Conservation (phyloP, 306 rosid genomes). For the Lathyrus aphaca region DNA sequence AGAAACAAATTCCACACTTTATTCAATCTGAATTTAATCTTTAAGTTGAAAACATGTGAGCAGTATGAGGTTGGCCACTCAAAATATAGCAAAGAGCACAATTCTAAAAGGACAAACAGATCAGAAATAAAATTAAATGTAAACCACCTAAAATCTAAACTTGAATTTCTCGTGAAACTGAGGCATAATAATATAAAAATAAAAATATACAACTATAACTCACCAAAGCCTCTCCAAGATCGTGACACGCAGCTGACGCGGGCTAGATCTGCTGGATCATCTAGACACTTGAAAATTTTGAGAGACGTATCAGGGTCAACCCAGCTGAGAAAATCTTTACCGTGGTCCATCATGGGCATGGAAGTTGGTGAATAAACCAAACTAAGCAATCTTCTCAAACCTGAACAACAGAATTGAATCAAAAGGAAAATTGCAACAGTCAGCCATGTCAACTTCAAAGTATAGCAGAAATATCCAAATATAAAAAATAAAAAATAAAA, state of each 20-base stretch:
- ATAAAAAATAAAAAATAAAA: neutral
- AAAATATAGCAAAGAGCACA: constrained; percentile 19
- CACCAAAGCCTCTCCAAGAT: constrained; percentile 69
- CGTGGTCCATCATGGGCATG: constrained; percentile 44
- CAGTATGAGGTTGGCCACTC: constrained; percentile 10
- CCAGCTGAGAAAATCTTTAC: constrained; percentile 54
- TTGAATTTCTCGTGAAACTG: constrained; percentile 14
- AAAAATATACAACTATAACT: constrained; percentile 51
- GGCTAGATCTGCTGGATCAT: constrained; percentile 65
- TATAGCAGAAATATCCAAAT: constrained; percentile 18
- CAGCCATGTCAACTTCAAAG: constrained; percentile 27
- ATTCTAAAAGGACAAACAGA: constrained; percentile 1
- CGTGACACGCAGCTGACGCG: constrained; percentile 66
- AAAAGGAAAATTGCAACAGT: constrained; percentile 29
- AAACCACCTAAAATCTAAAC: constrained; percentile 13
- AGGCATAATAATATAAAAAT: neutral
- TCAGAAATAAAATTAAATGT: constrained; percentile 22
- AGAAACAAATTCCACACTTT: constrained; percentile 9
- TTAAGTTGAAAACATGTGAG: constrained; percentile 6
- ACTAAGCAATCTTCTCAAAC: constrained; percentile 37
- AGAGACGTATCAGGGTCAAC: constrained; percentile 59
- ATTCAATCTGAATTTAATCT: constrained; percentile 1
- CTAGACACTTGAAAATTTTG: constrained; percentile 59
- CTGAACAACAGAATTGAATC: constrained; percentile 50
- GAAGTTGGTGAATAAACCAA: constrained; percentile 28